Evolutionary conservation across 164 flowering plant genomes (phyloP).

Genomic region (Brasenia schreberi): DNA sequence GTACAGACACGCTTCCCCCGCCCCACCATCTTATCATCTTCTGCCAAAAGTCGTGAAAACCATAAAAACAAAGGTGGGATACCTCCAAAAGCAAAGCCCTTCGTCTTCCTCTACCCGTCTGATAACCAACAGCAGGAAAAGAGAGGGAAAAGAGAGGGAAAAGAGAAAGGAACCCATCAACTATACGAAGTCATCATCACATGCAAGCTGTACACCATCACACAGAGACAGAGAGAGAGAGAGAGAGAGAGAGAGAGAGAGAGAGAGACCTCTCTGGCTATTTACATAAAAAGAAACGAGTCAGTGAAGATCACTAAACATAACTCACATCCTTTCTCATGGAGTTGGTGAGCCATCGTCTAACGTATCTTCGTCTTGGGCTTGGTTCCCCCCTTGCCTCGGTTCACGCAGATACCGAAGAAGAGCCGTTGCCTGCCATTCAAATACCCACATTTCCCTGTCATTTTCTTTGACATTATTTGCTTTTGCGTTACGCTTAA

Average conservation of each 20-base stretch:
- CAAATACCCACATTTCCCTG: background rate
- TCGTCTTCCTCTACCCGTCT: no score
- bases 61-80: no score
- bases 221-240: background rate
- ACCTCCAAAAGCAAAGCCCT: no score
- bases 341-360: background rate
- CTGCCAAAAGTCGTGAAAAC: no score
- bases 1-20: no score
- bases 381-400: constrained; percentile 36
- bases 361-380: background rate
- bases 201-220: background rate
- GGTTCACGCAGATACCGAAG: constrained; percentile 73
- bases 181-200: background rate
- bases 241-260: background rate
- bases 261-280: background rate
- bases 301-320: background rate
- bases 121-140: no score
- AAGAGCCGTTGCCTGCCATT: constrained; percentile 77
- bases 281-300: background rate
- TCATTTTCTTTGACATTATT: background rate
- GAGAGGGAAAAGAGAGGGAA: no score
- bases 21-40: no score
- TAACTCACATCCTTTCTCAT: background rate
- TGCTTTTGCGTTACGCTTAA: no score
- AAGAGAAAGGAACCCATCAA: no score